Base-by-base conservation (phyloP, 177 flowering plant species). In the Vitis hybrid region DNA sequence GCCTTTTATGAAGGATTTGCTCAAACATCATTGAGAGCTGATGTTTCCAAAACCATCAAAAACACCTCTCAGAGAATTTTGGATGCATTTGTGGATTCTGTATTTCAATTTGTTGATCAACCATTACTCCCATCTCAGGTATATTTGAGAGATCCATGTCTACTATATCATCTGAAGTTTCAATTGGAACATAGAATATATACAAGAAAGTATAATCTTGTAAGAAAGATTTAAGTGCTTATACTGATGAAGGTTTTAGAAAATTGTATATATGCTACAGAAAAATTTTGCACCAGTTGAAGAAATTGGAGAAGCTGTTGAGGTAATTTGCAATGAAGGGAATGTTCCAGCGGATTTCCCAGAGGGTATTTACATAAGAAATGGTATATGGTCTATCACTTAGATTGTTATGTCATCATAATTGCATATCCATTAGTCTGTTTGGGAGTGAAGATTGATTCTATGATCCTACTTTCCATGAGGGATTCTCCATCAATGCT, bases 261-360 rank as follows among this genome's bases (percentile, higher is more conserved):
- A 24, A 24, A 24, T 24, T 24, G 28, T 24, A 3, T 24, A 24
- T 24, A 24, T 24, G 28, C 12, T 66, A 14, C 59, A 69, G 73
- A 73, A 50, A 4, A 87, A 83, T 75, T 87, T 83, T 81, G 88
- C 80, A 17, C 87, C 87, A 0, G 85, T 84, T 14, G 82, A 82
- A 50, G 91, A 87, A 77, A 66, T 82, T 6, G 82, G 80, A 44
- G 70, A 73, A 49, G 74, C 72, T n/a, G 76, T 80, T 14, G 14
- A 53, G 17, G 63, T 87, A 53, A 13, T 47, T 11, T 15, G 47
- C 64, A 74, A 67, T 18, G 77, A 79, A 69, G 88, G 84, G 22
- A 17, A 69, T 17, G 77, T 84, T 54, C 84, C 88, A 2, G 24
- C 1, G 1, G 77, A 75, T 56, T 84, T 84, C 33, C 82, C 84